Conservation (phyloP, 73 alveolate species). For the Halteria grandinella region DNA sequence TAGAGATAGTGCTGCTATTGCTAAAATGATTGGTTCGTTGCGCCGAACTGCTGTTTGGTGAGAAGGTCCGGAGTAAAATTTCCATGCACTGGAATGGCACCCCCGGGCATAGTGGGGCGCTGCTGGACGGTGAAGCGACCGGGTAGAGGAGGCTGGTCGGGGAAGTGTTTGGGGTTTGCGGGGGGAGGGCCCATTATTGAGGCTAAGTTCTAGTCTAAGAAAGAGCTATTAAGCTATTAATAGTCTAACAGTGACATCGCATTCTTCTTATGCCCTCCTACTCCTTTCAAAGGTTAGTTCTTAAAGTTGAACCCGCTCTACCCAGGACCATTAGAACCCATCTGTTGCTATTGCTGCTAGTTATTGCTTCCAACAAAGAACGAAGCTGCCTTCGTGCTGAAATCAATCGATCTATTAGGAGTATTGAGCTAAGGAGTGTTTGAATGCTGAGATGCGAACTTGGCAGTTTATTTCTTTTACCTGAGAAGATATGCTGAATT, state of each 20-base stretch:
- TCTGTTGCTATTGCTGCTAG: constrained; percentile 2
- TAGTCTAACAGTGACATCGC: background rate
- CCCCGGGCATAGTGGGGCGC: too few relatives aligned
- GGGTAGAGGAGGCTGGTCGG: constrained; percentile 1
- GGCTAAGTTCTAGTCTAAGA: constrained; percentile 3
- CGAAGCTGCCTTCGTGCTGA: background rate
- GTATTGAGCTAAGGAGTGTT: constrained; percentile 23
- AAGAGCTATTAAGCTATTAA: background rate
- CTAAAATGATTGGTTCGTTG: too few relatives aligned
- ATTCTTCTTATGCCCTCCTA: constrained; percentile 31
- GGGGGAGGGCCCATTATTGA: background rate
- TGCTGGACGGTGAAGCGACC: background rate
- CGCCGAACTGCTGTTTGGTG: too few relatives aligned
- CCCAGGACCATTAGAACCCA: background rate
- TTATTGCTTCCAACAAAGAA: background rate
- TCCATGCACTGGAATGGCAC: too few relatives aligned
- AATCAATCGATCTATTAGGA: constrained; percentile 51
- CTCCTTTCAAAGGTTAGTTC: background rate
- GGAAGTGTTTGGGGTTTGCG: background rate
- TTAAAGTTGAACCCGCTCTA: background rate
- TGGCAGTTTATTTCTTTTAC: background rate
- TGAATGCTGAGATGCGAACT: background rate
- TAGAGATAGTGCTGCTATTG: background rate
- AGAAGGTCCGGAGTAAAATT: too few relatives aligned
- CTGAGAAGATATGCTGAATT: too few relatives aligned